These are phyloP conservation scores for Hypoxylon sp. DNA, from an alignment of 2,329 filamentous ascomycete species.

Conservation along the genomic window DNA sequence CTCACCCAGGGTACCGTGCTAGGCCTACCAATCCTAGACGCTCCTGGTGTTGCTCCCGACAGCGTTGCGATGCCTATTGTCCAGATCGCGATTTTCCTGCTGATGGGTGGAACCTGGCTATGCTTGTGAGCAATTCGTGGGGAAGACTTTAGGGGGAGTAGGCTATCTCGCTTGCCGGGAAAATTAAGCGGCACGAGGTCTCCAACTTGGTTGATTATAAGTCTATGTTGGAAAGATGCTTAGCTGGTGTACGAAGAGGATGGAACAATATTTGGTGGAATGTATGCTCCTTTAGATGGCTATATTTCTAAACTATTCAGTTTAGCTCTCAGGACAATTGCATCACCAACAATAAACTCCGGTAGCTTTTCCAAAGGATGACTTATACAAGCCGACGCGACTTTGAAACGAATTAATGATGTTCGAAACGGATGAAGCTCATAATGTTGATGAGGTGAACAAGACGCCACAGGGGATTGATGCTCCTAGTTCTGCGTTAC, in stretches of 20 bases:
- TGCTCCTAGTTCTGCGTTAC: not conserved
- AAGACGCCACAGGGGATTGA: not conserved
- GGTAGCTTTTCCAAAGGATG: not conserved
- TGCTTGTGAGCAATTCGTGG: constrained; percentile 35
- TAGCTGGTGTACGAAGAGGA: constrained; percentile 4
- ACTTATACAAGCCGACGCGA: not conserved
- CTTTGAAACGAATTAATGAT: not conserved
- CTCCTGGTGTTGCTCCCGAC: constrained; percentile 50
- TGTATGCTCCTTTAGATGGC: not conserved
- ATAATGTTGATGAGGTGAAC: not conserved
- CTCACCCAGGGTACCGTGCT: constrained; percentile 61
- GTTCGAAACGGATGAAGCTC: not conserved
- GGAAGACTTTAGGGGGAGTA: not conserved
- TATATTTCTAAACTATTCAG: not conserved
- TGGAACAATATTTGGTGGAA: not conserved
- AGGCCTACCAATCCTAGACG: constrained; percentile 55
- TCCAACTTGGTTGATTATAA: not conserved
- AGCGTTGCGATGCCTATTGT: constrained; percentile 46
- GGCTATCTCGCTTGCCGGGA: not conserved
- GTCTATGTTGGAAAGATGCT: not conserved
- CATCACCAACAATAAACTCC: constrained; percentile 11
- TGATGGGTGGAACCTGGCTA: constrained; percentile 48
- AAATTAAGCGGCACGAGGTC: not conserved
- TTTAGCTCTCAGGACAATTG: not conserved
- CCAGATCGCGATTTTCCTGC: constrained; percentile 45